Evolutionary conservation across 257 asterid genomes (phyloP).

Genomic region (Cinchona pubescens): DNA sequence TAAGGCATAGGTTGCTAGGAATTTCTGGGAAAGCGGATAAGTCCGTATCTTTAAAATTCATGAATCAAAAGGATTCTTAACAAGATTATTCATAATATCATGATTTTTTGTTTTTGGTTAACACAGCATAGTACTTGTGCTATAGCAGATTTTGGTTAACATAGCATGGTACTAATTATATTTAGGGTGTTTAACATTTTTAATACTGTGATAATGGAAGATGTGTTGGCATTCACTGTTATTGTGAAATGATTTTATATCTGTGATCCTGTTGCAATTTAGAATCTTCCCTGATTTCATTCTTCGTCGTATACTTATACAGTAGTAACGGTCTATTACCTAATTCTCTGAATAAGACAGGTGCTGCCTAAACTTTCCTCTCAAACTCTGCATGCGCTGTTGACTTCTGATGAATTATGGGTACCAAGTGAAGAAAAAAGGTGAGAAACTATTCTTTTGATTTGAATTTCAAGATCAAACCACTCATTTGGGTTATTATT

Average conservation of each 20-base stretch:
- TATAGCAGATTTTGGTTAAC: neutral
- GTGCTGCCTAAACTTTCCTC: conserved; percentile 96
- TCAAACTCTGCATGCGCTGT: conserved; percentile 82
- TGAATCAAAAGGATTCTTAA: neutral
- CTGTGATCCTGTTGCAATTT: neutral
- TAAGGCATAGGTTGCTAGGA: neutral
- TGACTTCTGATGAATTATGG: conserved; percentile 92
- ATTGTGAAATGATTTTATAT: neutral
- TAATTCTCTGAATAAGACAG: conserved; percentile 38
- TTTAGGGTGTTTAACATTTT: neutral
- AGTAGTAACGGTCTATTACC: neutral
- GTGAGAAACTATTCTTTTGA: conserved; percentile 42
- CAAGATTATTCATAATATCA: neutral
- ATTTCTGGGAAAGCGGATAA: neutral
- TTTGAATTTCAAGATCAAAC: conserved; percentile 9
- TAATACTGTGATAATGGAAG: neutral
- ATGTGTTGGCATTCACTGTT: neutral
- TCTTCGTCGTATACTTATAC: neutral
- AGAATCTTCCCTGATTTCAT: neutral
- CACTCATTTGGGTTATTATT: neutral
- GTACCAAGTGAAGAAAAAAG: conserved; percentile 93
- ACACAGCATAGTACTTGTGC: neutral
- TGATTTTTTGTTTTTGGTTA: neutral
- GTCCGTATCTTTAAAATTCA: neutral
- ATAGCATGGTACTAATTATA: no score